Conservation (phyloP, 495 filamentous ascomycete species). For the Geopyxis carbonaria region DNA sequence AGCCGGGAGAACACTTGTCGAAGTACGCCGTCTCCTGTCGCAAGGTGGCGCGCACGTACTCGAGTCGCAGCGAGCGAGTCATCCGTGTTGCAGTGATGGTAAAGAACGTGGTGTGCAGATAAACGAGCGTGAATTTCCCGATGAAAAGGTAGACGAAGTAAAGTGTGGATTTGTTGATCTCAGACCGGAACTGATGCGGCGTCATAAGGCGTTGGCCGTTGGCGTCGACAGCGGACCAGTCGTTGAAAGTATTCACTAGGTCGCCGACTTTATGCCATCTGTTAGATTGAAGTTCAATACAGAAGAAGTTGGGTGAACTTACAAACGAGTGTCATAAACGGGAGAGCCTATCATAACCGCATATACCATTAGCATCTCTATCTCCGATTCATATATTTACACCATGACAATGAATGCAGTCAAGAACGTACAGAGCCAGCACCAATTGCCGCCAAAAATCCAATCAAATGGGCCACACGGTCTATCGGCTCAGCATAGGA, state of each 20-base stretch:
- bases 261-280: not conserved
- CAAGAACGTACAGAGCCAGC: constrained; percentile 17
- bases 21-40: constrained; percentile 6
- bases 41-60: constrained; percentile 34
- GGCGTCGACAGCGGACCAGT: constrained; percentile 8
- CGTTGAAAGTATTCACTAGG: constrained; percentile 24
- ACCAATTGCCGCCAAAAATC: constrained; percentile 8
- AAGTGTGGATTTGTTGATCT: constrained; percentile 24
- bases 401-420: constrained; percentile 9
- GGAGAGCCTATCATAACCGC: constrained; percentile 4
- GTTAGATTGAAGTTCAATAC: constrained; percentile 6
- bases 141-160: constrained; percentile 48
- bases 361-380: not conserved
- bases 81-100: constrained; percentile 38
- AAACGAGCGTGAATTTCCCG: constrained; percentile 39
- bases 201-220: constrained; percentile 3
- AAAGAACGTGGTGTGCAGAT: constrained; percentile 35
- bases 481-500: constrained; percentile 10
- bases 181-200: constrained; percentile 8
- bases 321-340: constrained; percentile 28
- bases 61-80: constrained; percentile 36
- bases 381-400: too few species aligned
- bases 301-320: constrained; percentile 12
- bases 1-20: constrained; percentile 2
- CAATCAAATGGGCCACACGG: constrained; percentile 10